phyloP scores from a whole-genome alignment of 1,139 yeast genomes.

The Zygosaccharomyces pseudobailii region DNA sequence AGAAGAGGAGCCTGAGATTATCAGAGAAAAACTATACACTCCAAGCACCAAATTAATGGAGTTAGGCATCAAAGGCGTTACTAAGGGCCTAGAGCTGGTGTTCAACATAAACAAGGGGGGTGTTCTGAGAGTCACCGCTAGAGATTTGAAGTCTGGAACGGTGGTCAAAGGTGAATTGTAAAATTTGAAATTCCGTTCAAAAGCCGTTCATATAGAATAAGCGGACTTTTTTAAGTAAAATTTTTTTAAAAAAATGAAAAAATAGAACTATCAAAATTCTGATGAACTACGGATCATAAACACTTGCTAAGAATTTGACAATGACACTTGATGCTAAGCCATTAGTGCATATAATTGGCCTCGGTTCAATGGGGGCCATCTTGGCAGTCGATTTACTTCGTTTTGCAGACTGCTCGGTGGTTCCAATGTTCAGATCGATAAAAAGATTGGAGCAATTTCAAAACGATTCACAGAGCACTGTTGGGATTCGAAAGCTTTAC shows the following conservation, averaged over 20 bases:
- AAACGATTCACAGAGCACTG: slow-evolving; percentile 23
- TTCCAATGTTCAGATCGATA: slow-evolving; percentile 31
- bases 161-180: slow-evolving; percentile 34
- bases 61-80: slow-evolving; percentile 67
- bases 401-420: slow-evolving; percentile 18
- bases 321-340: slow-evolving; percentile 21
- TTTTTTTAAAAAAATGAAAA: background rate
- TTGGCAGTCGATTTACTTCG: slow-evolving; percentile 28
- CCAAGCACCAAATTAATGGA: slow-evolving; percentile 77
- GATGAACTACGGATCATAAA: background rate
- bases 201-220: slow-evolving; percentile 4
- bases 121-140: slow-evolving; percentile 73
- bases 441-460: slow-evolving; percentile 30
- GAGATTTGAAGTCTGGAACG: slow-evolving; percentile 68
- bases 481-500: slow-evolving; percentile 32
- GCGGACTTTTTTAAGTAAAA: background rate
- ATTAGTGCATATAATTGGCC: slow-evolving; percentile 29
- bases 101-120: slow-evolving; percentile 85
- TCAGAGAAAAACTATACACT: slow-evolving; percentile 66
- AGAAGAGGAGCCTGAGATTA: slow-evolving; percentile 75
- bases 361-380: slow-evolving; percentile 34
- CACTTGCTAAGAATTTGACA: background rate
- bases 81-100: slow-evolving; percentile 73
- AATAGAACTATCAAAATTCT: background rate
- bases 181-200: background rate